Evolutionary conservation across 352 stramenopile genomes (phyloP).

Genomic region (Globisporangium paroecandrum): DNA sequence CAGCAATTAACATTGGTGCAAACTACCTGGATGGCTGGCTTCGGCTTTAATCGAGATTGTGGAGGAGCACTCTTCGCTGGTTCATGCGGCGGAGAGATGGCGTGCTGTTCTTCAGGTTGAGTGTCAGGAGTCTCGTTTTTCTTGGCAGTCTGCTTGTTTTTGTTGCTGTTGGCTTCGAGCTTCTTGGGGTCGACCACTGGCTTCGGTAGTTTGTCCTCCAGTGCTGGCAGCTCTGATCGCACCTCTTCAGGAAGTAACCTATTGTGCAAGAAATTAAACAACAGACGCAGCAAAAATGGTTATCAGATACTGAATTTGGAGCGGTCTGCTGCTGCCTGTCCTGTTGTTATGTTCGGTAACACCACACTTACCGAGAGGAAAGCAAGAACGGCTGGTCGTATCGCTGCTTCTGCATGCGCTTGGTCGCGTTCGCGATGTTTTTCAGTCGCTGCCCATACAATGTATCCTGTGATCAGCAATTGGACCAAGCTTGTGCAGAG

Average conservation of each 20-base stretch:
- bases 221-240: conserved; percentile 38
- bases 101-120: background rate
- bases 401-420: conserved; percentile 73
- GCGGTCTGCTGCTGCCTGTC: background rate
- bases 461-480: background rate
- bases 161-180: conserved; percentile 2
- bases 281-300: background rate
- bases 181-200: conserved; percentile 12
- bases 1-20: background rate
- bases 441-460: conserved; percentile 49
- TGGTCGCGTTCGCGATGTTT: conserved; percentile 48
- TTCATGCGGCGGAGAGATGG: background rate
- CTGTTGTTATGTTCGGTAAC: background rate
- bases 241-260: conserved; percentile 67
- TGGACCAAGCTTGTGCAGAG: background rate
- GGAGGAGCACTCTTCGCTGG: background rate
- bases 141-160: background rate
- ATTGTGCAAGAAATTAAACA: background rate
- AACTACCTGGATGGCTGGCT: conserved; percentile 13
- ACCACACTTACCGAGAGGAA: conserved; percentile 38
- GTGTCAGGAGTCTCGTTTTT: background rate
- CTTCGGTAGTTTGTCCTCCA: conserved; percentile 47
- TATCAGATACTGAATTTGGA: background rate
- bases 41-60: conserved; percentile 1
- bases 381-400: conserved; percentile 65